phyloP scores from a whole-genome alignment of 2,329 filamentous ascomycete genomes.

The Penicillium sp. region DNA sequence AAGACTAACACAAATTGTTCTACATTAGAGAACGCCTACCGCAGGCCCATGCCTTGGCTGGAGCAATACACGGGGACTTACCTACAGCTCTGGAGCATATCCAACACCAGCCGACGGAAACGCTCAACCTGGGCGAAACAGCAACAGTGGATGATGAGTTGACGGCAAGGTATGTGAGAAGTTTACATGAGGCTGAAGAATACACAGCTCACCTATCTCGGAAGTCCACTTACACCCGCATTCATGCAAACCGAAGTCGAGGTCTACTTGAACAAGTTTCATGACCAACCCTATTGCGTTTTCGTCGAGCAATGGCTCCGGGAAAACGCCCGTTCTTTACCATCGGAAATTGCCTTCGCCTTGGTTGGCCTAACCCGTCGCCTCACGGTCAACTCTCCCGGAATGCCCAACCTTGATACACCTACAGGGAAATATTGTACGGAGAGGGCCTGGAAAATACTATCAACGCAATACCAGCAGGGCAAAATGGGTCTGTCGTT shows the following conservation, averaged over 20 bases:
- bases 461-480: conserved; percentile 27
- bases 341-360: conserved; percentile 30
- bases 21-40: conserved; percentile 22
- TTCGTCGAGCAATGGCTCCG: conserved; percentile 31
- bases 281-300: conserved; percentile 37
- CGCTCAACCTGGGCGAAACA: not conserved
- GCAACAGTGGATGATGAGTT: not conserved
- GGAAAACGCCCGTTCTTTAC: conserved; percentile 18
- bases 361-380: conserved; percentile 34
- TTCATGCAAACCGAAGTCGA: conserved; percentile 31
- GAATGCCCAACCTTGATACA: not conserved
- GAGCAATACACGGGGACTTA: not conserved
- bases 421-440: conserved; percentile 20
- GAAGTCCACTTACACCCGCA: conserved; percentile 5
- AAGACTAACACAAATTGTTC: not conserved
- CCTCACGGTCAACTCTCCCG: conserved; percentile 21
- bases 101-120: conserved; percentile 5
- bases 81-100: not conserved
- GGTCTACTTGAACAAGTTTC: conserved; percentile 31
- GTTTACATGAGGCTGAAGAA: not conserved
- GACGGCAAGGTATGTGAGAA: conserved; percentile 9
- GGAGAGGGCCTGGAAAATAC: conserved; percentile 30
- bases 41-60: conserved; percentile 5
- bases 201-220: not conserved
- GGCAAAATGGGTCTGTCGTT: conserved; percentile 28